Base-by-base conservation (phyloP, 2,329 filamentous ascomycete species). In the Diaporthe batatas region DNA sequence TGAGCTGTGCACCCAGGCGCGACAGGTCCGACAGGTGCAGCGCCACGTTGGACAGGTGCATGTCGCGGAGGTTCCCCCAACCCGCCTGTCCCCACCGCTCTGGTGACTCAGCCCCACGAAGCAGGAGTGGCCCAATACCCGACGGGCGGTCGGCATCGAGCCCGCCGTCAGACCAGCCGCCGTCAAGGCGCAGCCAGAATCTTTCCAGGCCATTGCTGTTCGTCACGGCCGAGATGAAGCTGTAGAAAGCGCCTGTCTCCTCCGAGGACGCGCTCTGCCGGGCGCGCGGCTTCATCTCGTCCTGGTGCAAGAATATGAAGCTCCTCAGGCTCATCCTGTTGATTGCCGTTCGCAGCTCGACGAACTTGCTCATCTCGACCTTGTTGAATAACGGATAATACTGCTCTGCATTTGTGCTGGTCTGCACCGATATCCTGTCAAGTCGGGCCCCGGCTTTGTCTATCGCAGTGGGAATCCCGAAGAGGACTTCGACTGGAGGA, bases 391-490 rank as follows among this genome's bases (percentile, higher is more conserved):
- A 44, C 2, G 32, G 54, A 32, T 68, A 72, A 8, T 73, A 73
- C 2, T 68, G 59, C 47, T 68, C 72, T 16, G 72, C 69, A 10
- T 44, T 36, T 23, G 69, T 57, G 3, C 25, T 64, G 6, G 69
- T 73, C 18, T 55, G 62, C 11, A 73, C 16, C 18, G 53, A 68
- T 16, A 74, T 65, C 42, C 70, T 72, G 29, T 74, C 64, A 8
- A 74, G 69, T 21, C 39, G 51, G 16, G 49, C 53, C 6, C 55
- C 72, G 8, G 47, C 55, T 12, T 58, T 29, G 2, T 69, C 39
- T 0, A 74, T 29, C 8, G 55, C 54, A 6, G 21, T 14, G 5
- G 72, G 72, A 21, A 74, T 57, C 32, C 11, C n/a, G 42, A 69
- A 69, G 5, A 72, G 29, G 3, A 72, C n/a, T 25, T 72, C 55